These are phyloP conservation scores for Fraxinus xanthoxyloides DNA, from an alignment of 305 asterid genomes.

Conservation along the genomic window DNA sequence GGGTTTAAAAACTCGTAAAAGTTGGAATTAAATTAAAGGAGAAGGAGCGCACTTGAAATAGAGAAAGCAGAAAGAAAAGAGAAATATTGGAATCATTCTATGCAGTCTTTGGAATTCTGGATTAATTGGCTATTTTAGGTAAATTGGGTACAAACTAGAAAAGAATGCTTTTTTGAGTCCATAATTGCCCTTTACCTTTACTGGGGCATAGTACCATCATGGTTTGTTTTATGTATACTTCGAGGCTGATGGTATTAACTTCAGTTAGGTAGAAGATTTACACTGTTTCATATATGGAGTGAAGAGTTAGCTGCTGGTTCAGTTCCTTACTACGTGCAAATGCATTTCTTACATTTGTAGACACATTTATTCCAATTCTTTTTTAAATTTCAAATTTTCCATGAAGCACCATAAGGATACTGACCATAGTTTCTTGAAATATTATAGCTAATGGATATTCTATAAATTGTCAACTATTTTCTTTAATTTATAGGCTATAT, in stretches of 20 bases:
- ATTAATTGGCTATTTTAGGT: neutral
- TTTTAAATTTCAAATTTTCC: neutral
- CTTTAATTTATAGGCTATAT: constrained; percentile 2
- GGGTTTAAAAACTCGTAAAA: neutral
- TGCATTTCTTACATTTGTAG: neutral
- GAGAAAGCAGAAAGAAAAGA: neutral
- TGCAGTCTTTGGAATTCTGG: neutral
- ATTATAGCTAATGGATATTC: neutral
- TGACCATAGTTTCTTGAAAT: neutral
- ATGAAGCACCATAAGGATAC: neutral
- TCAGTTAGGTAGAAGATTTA: neutral
- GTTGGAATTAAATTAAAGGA: neutral
- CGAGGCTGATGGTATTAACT: neutral
- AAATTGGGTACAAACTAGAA: neutral
- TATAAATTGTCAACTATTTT: constrained; percentile 1
- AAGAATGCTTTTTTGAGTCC: neutral
- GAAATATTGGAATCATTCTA: neutral
- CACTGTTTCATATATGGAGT: neutral
- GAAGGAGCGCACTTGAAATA: neutral
- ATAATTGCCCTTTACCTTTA: neutral
- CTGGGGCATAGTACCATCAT: neutral
- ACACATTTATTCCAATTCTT: neutral
- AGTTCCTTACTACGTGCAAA: neutral
- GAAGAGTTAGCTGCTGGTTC: neutral
- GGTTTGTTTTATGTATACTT: neutral